Evolutionary conservation across 169 alveolate genomes (phyloP), one percentile per base, ranked within the genome.

Genomic region (Fabrea salina): DNA sequence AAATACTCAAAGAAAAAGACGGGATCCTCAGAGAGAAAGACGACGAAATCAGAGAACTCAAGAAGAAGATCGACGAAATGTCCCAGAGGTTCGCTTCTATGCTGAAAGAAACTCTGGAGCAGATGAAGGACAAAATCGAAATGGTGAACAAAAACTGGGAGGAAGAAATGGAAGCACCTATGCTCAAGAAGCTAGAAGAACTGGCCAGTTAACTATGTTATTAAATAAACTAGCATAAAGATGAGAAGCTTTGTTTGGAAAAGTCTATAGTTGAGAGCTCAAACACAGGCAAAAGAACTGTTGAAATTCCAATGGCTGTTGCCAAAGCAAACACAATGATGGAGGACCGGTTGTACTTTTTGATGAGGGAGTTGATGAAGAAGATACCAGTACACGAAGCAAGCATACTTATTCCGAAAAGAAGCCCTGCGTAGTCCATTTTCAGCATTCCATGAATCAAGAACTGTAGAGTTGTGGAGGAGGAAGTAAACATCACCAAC

Each of bases 1-100:
- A 79, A 19, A 58, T 83, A 58, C 39, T 61, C 5, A 59, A 64
- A 39, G 89, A 86, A 16, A 84, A 86, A 79, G 89, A 84, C 16
- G 82, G 74, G 32, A 76, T 76, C 44, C 40, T 84, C 40, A 75
- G 75, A 43, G 57, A 84, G 66, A 88, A 89, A 47, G 93, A 91
- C 47, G 92, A 91, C 40, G 93, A 86, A 81, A 86, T 91, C n/a
- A 75, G 80, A 39, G 85, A 85, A 59, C 75, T 91, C 11, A 91
- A 86, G 59, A 54, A 79, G 27, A 80, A 85, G 33, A 87, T 91
- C 5, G 95, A 91, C 30, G 89, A 85, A 5, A 91, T 91, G 95
- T 82, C 92, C 27, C 59, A 71, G 11, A 88, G 85, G 44, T 91
- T 91, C 79, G 93, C 93, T 30, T 79, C 80, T 30, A 91, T 91